A percentile compares a stretch with the other conserved stretches of the same genome.
Evolutionary conservation across 129 eudicot species (phyloP).

Genomic region (Daucus carota): DH1_v3.0 NC_030381.2:51152001-51152500

Average conservation of each 20-base stretch:
- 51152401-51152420: not conserved
- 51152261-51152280: not conserved
- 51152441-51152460: not conserved
- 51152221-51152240: not conserved
- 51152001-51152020: too few species aligned
- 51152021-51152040: too few species aligned
- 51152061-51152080: too few species aligned
- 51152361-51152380: not conserved
- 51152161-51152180: not conserved
- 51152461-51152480: not conserved
- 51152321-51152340: too few species aligned
- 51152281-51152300: not conserved
- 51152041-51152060: too few species aligned
- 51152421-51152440: not conserved
- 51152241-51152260: not conserved
- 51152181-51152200: not conserved
- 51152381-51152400: not conserved
- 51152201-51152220: not conserved
- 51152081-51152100: too few species aligned
- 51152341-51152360: not conserved
- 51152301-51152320: not conserved
- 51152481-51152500: not conserved
- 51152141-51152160: not conserved
- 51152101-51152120: too few species aligned
- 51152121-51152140: not conserved